These are phyloP conservation scores for Otatea glauca DNA, from an alignment of 176 grass and related monocot species.

Conservation along the genomic window DNA sequence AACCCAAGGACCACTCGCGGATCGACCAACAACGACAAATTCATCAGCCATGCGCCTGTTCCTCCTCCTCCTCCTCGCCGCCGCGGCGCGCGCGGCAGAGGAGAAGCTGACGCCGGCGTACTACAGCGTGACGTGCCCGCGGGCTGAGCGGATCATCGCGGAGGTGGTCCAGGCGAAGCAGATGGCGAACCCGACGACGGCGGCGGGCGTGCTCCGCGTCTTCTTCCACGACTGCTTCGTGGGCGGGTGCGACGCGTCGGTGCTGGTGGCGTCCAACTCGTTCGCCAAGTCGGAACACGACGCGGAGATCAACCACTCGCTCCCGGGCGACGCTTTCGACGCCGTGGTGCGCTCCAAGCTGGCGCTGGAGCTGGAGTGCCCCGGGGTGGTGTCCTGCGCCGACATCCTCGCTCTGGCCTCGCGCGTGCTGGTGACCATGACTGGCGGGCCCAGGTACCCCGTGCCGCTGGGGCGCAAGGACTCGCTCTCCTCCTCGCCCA, in stretches of 20 bases:
- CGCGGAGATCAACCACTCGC: slow-evolving; percentile 79
- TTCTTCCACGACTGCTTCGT: slow-evolving; percentile 98
- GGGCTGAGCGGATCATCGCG: slow-evolving; percentile 69
- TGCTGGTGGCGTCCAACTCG: slow-evolving; percentile 64
- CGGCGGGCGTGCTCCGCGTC: slow-evolving; percentile 73
- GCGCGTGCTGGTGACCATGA: slow-evolving; percentile 69
- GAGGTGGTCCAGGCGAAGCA: slow-evolving; percentile 73
- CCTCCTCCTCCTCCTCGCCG: slow-evolving; percentile 23
- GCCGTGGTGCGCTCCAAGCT: slow-evolving; percentile 72
- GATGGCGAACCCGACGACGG: slow-evolving; percentile 75
- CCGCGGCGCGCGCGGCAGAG: not conserved
- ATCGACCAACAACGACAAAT: not conserved
- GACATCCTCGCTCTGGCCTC: slow-evolving; percentile 79
- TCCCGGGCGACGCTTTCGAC: slow-evolving; percentile 84
- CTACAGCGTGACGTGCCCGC: slow-evolving; percentile 66
- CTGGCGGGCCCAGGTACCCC: slow-evolving; percentile 69
- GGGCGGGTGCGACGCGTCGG: slow-evolving; percentile 73
- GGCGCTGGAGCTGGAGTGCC: slow-evolving; percentile 84
- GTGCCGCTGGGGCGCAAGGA: slow-evolving; percentile 76
- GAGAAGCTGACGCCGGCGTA: slow-evolving; percentile 53
- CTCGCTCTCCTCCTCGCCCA: slow-evolving; percentile 56
- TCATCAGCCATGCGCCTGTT: slow-evolving; percentile 48
- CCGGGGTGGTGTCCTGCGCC: slow-evolving; percentile 85
- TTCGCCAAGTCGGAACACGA: slow-evolving; percentile 70
- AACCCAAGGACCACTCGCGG: slow-evolving; percentile 17